phyloP scores from a whole-genome alignment of 805 yeast genomes.

The Candida morakotiae region DNA sequence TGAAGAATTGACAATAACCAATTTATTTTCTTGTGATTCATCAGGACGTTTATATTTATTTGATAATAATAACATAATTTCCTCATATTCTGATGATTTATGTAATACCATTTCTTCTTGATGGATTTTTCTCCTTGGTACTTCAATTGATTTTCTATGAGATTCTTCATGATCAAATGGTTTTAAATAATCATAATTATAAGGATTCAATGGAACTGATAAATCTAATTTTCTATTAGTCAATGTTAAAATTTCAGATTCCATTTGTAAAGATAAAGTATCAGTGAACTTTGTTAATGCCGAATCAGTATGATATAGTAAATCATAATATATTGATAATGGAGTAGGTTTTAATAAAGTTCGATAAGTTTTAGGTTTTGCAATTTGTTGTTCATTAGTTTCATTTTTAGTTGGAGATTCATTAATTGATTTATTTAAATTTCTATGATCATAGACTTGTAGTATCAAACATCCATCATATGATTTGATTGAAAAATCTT shows the following conservation, averaged over 20 bases:
- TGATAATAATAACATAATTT: constrained; percentile 61
- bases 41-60: constrained; percentile 36
- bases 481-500: constrained; percentile 78
- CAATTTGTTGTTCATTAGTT: constrained; percentile 9
- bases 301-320: constrained; percentile 77
- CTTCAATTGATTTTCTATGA: constrained; percentile 32
- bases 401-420: constrained; percentile 1
- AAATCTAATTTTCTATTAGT: constrained; percentile 77
- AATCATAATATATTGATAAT: constrained; percentile 76
- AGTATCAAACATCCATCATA: constrained; percentile 89
- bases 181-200: constrained; percentile 40
- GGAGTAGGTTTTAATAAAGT: constrained; percentile 79
- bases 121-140: constrained; percentile 32
- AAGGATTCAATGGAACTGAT: constrained; percentile 71
- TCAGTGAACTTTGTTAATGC: constrained; percentile 75
- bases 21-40: constrained; percentile 34
- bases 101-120: constrained; percentile 48
- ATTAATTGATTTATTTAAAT: constrained; percentile 24
- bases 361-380: constrained; percentile 69
- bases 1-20: constrained; percentile 34
- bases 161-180: constrained; percentile 42
- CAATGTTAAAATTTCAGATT: constrained; percentile 77
- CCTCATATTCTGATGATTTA: constrained; percentile 80
- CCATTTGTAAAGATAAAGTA: constrained; percentile 72
- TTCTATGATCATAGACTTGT: constrained; percentile 83